Evolutionary conservation across 352 stramenopile genomes (phyloP).

Genomic region (Globisporangium paroecandrum): DNA sequence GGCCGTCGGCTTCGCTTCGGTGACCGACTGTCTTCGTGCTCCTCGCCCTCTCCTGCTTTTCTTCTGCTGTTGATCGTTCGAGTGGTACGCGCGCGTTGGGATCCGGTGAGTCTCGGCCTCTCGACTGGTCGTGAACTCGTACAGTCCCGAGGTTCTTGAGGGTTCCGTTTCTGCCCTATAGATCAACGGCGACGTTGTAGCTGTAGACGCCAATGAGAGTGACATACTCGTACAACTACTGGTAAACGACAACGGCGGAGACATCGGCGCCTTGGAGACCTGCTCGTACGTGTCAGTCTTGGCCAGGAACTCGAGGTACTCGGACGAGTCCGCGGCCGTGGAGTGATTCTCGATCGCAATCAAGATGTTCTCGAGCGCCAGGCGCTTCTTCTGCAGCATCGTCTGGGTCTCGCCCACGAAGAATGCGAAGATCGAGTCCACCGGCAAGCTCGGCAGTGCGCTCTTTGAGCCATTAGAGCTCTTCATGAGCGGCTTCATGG

Average conservation of each 20-base stretch:
- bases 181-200: neutral
- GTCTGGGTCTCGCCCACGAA: slow-evolving; percentile 67
- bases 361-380: slow-evolving; percentile 58
- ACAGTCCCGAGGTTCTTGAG: neutral
- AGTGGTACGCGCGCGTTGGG: neutral
- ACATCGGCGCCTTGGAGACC: slow-evolving; percentile 27
- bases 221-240: neutral
- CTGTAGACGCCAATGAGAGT: neutral
- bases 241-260: slow-evolving; percentile 16
- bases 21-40: neutral
- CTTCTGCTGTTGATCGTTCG: neutral
- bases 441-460: slow-evolving; percentile 42
- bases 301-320: slow-evolving; percentile 68
- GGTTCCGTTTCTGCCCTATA: neutral
- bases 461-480: neutral
- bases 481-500: slow-evolving; percentile 42
- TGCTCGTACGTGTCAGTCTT: slow-evolving; percentile 57
- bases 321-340: slow-evolving; percentile 43
- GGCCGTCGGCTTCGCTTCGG: neutral
- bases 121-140: neutral
- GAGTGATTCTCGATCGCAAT: slow-evolving; percentile 58
- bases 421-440: slow-evolving; percentile 59
- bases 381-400: slow-evolving; percentile 59
- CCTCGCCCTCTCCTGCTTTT: neutral
- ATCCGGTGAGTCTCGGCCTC: neutral